Conservation (phyloP, 2,329 filamentous ascomycete species). For the Aspergillus candidus region DNA sequence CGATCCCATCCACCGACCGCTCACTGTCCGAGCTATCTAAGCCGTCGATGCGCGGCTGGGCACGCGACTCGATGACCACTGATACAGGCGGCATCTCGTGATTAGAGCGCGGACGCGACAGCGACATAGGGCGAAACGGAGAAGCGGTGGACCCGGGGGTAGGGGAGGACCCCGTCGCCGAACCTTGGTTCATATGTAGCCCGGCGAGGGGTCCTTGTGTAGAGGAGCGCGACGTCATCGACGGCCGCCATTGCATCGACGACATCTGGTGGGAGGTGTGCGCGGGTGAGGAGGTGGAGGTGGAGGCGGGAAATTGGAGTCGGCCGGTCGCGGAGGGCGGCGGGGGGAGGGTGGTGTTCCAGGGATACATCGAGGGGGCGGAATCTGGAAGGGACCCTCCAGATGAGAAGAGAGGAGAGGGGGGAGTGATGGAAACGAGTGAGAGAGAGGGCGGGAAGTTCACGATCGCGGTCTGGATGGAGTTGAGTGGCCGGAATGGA, state of each 20-base stretch:
- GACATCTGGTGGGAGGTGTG: constrained; percentile 17
- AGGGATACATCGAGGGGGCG: neutral
- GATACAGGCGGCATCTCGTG: constrained; percentile 7
- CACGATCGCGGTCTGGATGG: too few species aligned
- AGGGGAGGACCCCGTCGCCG: neutral
- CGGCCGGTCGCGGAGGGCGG: constrained; percentile 2
- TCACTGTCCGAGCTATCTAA: constrained; percentile 14
- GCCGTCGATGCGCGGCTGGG: constrained; percentile 6
- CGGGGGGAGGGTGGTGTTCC: constrained; percentile 4
- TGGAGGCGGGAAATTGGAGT: constrained; percentile 7
- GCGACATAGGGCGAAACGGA: neutral
- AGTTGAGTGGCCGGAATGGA: too few species aligned
- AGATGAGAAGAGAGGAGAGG: too few species aligned
- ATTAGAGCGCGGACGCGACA: neutral
- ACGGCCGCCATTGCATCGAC: constrained; percentile 22
- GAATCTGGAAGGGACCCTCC: too few species aligned
- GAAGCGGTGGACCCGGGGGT: neutral
- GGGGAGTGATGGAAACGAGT: too few species aligned
- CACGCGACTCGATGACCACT: constrained; percentile 12
- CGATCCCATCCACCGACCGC: constrained; percentile 8
- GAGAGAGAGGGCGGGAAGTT: too few species aligned
- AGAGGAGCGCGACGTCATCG: constrained; percentile 17
- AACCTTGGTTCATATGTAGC: constrained; percentile 9
- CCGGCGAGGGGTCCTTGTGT: constrained; percentile 15
- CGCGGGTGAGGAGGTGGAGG: constrained; percentile 6